Evolutionary conservation across 208 protist genomes (phyloP), one percentile per base, ranked within the genome.

Genomic region (Leishmania tarentolae): DNA sequence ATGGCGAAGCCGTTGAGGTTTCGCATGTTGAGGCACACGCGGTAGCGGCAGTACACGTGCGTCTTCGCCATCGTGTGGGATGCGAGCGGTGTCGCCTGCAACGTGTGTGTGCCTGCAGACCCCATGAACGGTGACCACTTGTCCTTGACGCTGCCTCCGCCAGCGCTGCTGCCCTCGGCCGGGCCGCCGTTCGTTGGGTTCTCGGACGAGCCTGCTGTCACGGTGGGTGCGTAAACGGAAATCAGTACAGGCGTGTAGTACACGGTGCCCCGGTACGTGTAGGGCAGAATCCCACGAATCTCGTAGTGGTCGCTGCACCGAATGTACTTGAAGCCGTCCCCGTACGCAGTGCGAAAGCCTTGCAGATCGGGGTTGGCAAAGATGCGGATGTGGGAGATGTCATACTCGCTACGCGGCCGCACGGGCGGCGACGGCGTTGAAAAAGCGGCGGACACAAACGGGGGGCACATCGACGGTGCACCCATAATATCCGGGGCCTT

Each of bases 211-310:
- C 81, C 72, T 3, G 9, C 6, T 3, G 68, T 2, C 17, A 15
- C 56, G 28, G 57, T 47, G 0, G 81, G 82, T 28, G 83, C 82
- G 85, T 84, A 86, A 73, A 95, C 71, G 73, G 86, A 82, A 13
- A 96, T 81, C 63, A 96, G 88, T 11, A 96, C 87, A 17, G 93
- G 93, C 3, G 93, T 94, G 81, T 93, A 94, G 76, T 96, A 96
- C 65, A 89, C 82, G 3, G 61, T 71, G n/a, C 80, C 84, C 13
- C 84, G 85, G 85, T 90, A 96, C 6, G 53, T 86, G 85, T 96
- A 96, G 53, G 91, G 91, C 46, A 96, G 77, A 15, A 94, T 77
- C 37, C 93, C 93, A 24, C 84, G 81, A 44, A 93, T 85, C 69
- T 93, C 82, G 75, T 91, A 90, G 73, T 86, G 79, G 52, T 92